Base-by-base conservation (phyloP, 2,329 filamentous ascomycete species). In the Aureobasidium pullulans region DNA sequence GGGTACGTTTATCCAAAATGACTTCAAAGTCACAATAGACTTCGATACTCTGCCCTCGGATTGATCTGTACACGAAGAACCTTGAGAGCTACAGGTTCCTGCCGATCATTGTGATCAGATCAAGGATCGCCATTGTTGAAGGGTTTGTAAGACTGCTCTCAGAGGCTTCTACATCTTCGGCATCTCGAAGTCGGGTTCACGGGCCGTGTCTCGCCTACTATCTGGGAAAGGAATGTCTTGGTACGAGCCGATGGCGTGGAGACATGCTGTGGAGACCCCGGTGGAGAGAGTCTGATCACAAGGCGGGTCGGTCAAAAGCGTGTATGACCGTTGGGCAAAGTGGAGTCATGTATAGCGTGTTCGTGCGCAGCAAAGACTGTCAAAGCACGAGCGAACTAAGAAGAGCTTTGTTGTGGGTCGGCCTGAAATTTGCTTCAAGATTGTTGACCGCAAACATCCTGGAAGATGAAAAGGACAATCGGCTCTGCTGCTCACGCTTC, bases 231-330 rank as follows among this genome's bases (percentile, higher is more conserved):
- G 3, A 3, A 6, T 48, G 44, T 29, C n/a, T 34, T 29, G 44
- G 44, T 11, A 10, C 16, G 4, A 19, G 19, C 7, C 10, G 19
- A 48, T 5, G 29, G 44, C 28, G 47, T 49, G 47, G 47, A 49
- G 47, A 37, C 47, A 31, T 31, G 23, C 47, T 23, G 47, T 49
- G 47, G 47, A 37, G 47, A 31, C 28, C 15, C 16, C 28, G 13
- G 47, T 50, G 47, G 50, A 42, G 39, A 42, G n/a, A 40, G 48
- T 52, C 34, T 40, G 23, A 52, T 16, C 48, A 52, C 36, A 39
- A 29, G 15, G 13, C 19, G 48, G 36, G 7, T 10, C 8, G 23
- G 10, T 15, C 16, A 23, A 13, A 23, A 36, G 47, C 11, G 47
- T 49, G 16, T 37, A 37, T 19, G 37, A 36, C 32, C 28, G 44